phyloP scores from a whole-genome alignment of 2,329 filamentous ascomycete species.

The Aspergillus pseudoterreus region DNA sequence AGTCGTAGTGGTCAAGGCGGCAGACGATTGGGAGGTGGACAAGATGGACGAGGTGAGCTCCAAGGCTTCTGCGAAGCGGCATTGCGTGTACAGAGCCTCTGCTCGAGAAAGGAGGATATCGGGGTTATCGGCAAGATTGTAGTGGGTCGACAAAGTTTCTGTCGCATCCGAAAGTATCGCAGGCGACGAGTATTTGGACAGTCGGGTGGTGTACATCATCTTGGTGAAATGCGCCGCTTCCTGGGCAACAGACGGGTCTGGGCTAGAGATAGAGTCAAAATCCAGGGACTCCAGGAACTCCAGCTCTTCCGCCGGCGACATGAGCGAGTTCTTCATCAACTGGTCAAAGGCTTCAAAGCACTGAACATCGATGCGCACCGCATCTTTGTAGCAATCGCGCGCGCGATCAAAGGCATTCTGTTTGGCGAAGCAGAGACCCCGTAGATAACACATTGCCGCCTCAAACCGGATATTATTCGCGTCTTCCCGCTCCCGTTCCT shows the following conservation, averaged over 20 bases:
- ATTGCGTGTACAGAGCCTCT: slow-evolving; percentile 90
- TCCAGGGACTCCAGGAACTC: slow-evolving; percentile 82
- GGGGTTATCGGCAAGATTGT: slow-evolving; percentile 78
- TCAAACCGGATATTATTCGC: slow-evolving; percentile 77
- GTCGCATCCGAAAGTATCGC: slow-evolving; percentile 77
- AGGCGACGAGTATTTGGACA: slow-evolving; percentile 93
- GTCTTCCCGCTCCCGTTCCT: slow-evolving; percentile 65
- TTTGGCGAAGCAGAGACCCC: slow-evolving; percentile 91
- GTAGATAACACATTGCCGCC: slow-evolving; percentile 93
- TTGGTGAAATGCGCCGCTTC: slow-evolving; percentile 92
- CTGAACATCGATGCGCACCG: slow-evolving; percentile 92
- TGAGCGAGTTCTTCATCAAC: slow-evolving; percentile 91
- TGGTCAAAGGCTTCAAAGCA: slow-evolving; percentile 98
- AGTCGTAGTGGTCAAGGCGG: slow-evolving; percentile 38
- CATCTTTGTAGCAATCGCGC: slow-evolving; percentile 98
- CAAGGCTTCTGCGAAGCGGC: slow-evolving; percentile 83
- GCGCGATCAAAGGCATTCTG: slow-evolving; percentile 96
- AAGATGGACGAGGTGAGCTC: slow-evolving; percentile 80
- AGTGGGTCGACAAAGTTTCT: slow-evolving; percentile 89
- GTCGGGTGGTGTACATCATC: slow-evolving; percentile 90
- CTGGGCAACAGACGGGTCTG: slow-evolving; percentile 66
- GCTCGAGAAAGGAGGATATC: slow-evolving; percentile 88
- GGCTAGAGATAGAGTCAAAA: slow-evolving; percentile 75
- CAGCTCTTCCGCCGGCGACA: slow-evolving; percentile 86
- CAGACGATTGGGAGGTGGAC: slow-evolving; percentile 81